Percentiles rank a stretch among this genome's conserved stretches.
phyloP scores from a whole-genome alignment of 2,329 filamentous ascomycete species.

The Blumeria hordei region DNA sequence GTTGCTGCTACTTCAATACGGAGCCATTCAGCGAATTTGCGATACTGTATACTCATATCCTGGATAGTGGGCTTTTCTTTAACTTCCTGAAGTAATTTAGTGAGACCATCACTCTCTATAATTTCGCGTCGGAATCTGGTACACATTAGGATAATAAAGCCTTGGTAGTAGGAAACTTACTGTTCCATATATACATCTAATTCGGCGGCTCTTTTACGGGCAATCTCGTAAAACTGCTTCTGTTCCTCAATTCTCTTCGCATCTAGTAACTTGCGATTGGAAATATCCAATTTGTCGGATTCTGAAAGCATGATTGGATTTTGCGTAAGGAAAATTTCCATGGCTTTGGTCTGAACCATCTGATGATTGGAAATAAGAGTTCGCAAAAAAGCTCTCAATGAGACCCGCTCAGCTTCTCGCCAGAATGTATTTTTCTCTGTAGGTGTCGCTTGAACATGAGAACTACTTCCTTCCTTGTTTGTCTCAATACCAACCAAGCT shows the following conservation, averaged over 20 bases:
- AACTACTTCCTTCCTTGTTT: no score
- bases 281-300: conserved; percentile 64
- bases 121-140: conserved; percentile 39
- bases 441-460: not conserved
- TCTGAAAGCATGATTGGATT: conserved; percentile 52
- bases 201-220: conserved; percentile 67
- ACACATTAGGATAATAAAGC: conserved; percentile 4
- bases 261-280: conserved; percentile 58
- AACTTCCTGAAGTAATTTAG: conserved; percentile 81
- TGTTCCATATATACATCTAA: conserved; percentile 96
- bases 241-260: conserved; percentile 80
- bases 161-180: conserved; percentile 21
- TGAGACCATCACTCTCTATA: conserved; percentile 56
- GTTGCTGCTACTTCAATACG: conserved; percentile 93
- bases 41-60: conserved; percentile 81
- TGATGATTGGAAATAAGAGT: conserved; percentile 65
- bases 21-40: conserved; percentile 95
- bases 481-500: no score
- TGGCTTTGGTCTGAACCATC: conserved; percentile 58
- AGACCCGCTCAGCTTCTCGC: conserved; percentile 77
- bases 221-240: conserved; percentile 85
- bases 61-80: conserved; percentile 68
- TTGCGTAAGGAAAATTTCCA: conserved; percentile 59
- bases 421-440: conserved; percentile 36
- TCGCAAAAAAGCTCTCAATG: conserved; percentile 72